These are phyloP conservation scores for Beauveria varroae DNA, from an alignment of 2,329 filamentous ascomycete species.

Conservation along the genomic window DNA sequence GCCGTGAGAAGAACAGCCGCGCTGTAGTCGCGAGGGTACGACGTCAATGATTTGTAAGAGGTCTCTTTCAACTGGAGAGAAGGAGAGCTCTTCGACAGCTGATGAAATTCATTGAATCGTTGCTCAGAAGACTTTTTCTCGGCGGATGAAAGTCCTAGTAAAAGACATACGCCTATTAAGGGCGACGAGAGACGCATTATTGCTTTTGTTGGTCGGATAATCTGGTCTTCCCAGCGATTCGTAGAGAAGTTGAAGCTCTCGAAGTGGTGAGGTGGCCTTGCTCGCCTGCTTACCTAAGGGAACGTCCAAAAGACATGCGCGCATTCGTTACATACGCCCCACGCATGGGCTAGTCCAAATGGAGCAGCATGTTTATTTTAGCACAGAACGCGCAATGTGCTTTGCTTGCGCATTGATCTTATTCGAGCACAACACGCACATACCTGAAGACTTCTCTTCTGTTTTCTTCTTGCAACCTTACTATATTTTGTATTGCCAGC, in stretches of 20 bases:
- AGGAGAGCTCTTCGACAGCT: slow-evolving; percentile 55
- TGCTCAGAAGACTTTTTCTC: slow-evolving; percentile 57
- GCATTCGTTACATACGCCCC: not conserved
- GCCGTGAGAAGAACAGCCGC: slow-evolving; percentile 81
- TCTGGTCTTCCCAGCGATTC: not conserved
- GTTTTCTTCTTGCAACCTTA: not conserved
- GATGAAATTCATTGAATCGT: slow-evolving; percentile 64
- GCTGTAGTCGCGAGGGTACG: slow-evolving; percentile 74
- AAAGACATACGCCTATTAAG: slow-evolving; percentile 55
- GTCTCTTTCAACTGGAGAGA: slow-evolving; percentile 74
- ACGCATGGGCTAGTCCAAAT: not conserved
- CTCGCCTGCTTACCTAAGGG: slow-evolving; percentile 7
- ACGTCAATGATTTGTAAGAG: slow-evolving; percentile 68
- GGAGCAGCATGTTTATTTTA: slow-evolving; percentile 5
- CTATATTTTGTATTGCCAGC: not conserved
- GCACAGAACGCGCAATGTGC: not conserved
- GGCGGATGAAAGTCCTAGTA: slow-evolving; percentile 52
- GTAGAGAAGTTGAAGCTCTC: not conserved
- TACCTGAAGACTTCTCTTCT: not conserved
- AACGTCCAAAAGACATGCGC: not conserved
- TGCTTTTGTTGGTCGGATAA: slow-evolving; percentile 12
- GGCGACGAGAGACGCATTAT: slow-evolving; percentile 63
- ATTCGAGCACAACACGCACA: not conserved
- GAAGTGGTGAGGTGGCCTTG: slow-evolving; percentile 9
- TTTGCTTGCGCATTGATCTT: slow-evolving; percentile 12